Percentiles rank a stretch among this genome's conserved stretches.
Evolutionary conservation across 345 rosid species (phyloP).

Genomic region (Psidium guajava): DNA sequence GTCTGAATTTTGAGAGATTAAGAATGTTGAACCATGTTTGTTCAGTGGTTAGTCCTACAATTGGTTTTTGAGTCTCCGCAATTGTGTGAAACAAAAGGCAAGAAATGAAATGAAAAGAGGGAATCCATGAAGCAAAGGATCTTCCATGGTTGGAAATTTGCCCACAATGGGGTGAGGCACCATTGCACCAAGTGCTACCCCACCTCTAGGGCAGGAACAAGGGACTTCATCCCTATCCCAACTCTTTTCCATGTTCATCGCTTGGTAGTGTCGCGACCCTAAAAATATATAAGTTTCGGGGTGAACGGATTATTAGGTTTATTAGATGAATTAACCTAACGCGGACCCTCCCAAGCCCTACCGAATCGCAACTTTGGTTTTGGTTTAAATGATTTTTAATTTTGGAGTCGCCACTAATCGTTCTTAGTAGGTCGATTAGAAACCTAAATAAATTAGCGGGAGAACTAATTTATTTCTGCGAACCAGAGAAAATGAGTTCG

Average conservation of each 20-base stretch:
- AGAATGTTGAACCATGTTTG: not conserved
- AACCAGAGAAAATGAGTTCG: too few relatives aligned
- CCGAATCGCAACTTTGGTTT: too few relatives aligned
- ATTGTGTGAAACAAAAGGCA: not conserved
- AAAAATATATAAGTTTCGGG: too few relatives aligned
- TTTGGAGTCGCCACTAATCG: too few relatives aligned
- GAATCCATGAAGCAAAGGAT: not conserved
- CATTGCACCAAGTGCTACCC: not conserved
- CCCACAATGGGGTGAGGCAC: not conserved
- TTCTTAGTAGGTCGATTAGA: too few relatives aligned
- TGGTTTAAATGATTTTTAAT: too few relatives aligned
- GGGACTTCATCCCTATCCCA: not conserved
- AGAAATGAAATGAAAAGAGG: not conserved
- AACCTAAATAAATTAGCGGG: too few relatives aligned
- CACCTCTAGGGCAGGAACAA: not conserved
- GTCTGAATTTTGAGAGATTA: not conserved
- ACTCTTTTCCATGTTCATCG: not conserved
- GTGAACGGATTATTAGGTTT: too few relatives aligned
- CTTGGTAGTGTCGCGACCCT: not conserved
- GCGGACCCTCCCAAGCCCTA: too few relatives aligned
- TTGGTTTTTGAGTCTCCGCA: not conserved
- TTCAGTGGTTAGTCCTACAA: not conserved
- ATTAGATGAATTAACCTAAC: too few relatives aligned
- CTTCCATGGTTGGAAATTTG: not conserved
- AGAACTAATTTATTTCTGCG: too few relatives aligned